A percentile compares a stretch with the other conserved stretches of the same genome.
Conservation (phyloP, 805 yeast genomes). For the Tetrapisispora phaffii region DNA sequence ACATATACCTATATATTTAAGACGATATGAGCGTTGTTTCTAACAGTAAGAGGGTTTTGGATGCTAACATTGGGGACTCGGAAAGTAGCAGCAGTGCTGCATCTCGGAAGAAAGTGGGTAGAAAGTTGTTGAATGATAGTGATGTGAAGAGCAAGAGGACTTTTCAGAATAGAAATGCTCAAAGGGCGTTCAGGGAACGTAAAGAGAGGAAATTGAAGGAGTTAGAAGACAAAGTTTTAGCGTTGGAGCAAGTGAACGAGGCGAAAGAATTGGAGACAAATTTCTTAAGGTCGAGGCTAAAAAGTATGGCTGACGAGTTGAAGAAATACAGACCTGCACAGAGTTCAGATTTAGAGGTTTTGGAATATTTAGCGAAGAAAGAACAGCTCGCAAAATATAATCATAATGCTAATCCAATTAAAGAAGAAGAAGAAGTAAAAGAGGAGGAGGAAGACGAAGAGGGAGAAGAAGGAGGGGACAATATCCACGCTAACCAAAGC, state of each 20-base stretch:
- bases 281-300: conserved; percentile 66
- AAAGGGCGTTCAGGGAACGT: conserved; percentile 90
- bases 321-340: conserved; percentile 42
- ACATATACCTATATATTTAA: not conserved
- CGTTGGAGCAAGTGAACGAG: conserved; percentile 60
- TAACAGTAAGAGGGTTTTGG: not conserved
- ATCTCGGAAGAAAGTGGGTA: conserved; percentile 1
- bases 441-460: conserved; percentile 5
- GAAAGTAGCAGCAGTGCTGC: not conserved
- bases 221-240: conserved; percentile 68
- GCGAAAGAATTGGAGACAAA: conserved; percentile 65
- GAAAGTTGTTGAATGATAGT: conserved; percentile 29
- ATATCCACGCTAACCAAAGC: no score
- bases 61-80: not conserved
- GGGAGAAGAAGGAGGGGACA: no score
- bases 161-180: conserved; percentile 96
- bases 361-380: conserved; percentile 16
- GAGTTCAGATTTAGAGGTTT: conserved; percentile 23
- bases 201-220: conserved; percentile 82
- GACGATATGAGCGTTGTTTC: not conserved
- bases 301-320: conserved; percentile 62
- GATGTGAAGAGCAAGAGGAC: conserved; percentile 83
- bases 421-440: not conserved
- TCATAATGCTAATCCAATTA: not conserved
- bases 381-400: not conserved